Conservation (phyloP, 441 rosid genomes). For the Croton setiger region DNA sequence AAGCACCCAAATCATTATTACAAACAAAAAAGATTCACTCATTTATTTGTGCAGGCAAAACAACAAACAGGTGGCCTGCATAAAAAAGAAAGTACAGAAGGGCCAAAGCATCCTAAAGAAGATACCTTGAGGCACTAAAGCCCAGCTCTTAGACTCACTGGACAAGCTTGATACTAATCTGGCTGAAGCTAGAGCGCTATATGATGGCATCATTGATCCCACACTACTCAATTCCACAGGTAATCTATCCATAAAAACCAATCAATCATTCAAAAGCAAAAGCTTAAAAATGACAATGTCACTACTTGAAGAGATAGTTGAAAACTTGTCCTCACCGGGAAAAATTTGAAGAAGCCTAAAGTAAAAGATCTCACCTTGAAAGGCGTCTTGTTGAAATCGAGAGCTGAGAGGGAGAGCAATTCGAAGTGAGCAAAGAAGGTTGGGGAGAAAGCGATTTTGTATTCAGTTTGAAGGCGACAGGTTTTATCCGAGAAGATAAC, state of each 20-base stretch:
- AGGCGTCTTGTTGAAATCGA: constrained; percentile 29
- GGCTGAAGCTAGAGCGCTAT: constrained; percentile 59
- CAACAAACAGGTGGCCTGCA: constrained; percentile 16
- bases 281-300: background rate
- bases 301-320: background rate
- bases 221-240: constrained; percentile 53
- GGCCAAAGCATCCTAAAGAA: background rate
- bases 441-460: constrained; percentile 20
- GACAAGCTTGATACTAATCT: constrained; percentile 60
- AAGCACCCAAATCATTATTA: background rate
- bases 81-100: background rate
- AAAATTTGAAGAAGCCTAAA: background rate
- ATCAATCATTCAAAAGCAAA: background rate
- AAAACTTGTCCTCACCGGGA: background rate
- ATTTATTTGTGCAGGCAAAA: background rate
- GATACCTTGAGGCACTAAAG: constrained; percentile 71
- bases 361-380: constrained; percentile 31
- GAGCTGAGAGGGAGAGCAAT: constrained; percentile 20
- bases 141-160: constrained; percentile 49
- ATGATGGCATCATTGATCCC: constrained; percentile 54
- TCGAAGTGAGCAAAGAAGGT: constrained; percentile 25
- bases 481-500: constrained; percentile 42
- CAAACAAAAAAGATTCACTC: background rate
- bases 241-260: constrained; percentile 30
- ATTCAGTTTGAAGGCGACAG: constrained; percentile 31